Evolutionary conservation across 2,329 filamentous ascomycete genomes (phyloP), one percentile per base, ranked within the genome.

Genomic region (Exophiala sideris): DNA sequence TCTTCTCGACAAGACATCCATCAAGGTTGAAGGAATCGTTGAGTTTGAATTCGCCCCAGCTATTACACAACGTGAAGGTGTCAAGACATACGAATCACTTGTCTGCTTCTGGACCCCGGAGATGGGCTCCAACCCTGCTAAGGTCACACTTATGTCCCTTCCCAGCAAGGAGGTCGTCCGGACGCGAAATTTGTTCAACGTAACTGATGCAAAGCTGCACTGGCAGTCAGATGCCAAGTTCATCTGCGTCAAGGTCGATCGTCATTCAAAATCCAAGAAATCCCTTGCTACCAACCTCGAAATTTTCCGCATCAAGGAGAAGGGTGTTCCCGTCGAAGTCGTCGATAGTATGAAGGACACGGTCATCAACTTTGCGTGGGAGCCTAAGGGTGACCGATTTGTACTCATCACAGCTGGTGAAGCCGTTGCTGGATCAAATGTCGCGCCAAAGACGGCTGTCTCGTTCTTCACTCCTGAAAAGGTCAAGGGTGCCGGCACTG

Each of bases 321-420:
- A 99, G 83, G 92, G 94, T 64, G 94, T 99, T 2, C 94, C 94
- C 1, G 92, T 99, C 50, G 94, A 99, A 73, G 94, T 97, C 52
- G 91, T 99, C 48, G 94, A 99, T 73, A 91, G 87, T 50, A 88
- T 99, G 75, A 97, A 97, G 77, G 94, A 97, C 68, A 96, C 91
- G 1, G 94, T 99, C 65, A 95, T 99, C 77, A 99, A 99, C 79
- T 99, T 99, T 70, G 91, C 94, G 8, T 99, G 94, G 94, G 94
- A 99, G 70, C 94, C 94, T 60, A 96, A 96, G 78, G 94, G 94
- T 59, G 91, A 95, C 72, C 87, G 94, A 36, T 99, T 99, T 71
- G 91, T 96, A 62, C 86, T 96, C 68, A 99, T 99, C 76, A 96
- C 91, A 34, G 94, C 89, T 14, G 88, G 90, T 9, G 94, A 99